phyloP scores from a whole-genome alignment of 192 early-diverging fungal genomes.

The Pilaira anomala region DNA sequence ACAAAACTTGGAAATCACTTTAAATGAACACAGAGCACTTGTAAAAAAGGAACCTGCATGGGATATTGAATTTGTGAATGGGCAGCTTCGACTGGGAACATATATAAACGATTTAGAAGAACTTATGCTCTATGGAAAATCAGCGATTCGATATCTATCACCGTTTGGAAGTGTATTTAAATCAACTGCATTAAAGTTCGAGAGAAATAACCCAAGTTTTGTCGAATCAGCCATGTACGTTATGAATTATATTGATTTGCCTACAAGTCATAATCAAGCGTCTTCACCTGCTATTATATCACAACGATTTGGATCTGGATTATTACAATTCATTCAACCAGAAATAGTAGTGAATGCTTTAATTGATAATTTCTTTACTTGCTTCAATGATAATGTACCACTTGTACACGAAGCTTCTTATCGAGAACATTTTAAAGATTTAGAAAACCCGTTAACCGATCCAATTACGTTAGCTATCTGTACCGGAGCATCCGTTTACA shows the following conservation, averaged over 20 bases:
- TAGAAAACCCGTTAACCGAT: slow-evolving; percentile 7
- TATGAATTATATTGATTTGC: neutral
- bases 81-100: neutral
- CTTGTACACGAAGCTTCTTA: slow-evolving; percentile 14
- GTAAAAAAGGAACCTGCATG: neutral
- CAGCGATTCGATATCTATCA: slow-evolving; percentile 6
- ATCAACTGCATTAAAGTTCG: neutral
- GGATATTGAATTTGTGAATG: slow-evolving; percentile 8
- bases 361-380: neutral
- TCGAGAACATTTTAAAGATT: slow-evolving; percentile 1
- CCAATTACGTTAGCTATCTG: slow-evolving; percentile 18
- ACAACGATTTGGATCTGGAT: neutral
- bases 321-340: neutral
- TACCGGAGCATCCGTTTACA: neutral
- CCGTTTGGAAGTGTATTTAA: slow-evolving; percentile 13
- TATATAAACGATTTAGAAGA: slow-evolving; percentile 3
- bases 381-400: neutral
- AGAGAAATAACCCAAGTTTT: neutral
- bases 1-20: neutral
- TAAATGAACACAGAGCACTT: neutral
- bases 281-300: neutral
- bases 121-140: neutral
- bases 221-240: neutral
- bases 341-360: neutral
- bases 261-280: neutral